A percentile compares a stretch with the other conserved stretches of the same genome.
Evolutionary conservation across 352 stramenopile genomes (phyloP).

Genomic region (Phytophthora gonapodyides): DNA sequence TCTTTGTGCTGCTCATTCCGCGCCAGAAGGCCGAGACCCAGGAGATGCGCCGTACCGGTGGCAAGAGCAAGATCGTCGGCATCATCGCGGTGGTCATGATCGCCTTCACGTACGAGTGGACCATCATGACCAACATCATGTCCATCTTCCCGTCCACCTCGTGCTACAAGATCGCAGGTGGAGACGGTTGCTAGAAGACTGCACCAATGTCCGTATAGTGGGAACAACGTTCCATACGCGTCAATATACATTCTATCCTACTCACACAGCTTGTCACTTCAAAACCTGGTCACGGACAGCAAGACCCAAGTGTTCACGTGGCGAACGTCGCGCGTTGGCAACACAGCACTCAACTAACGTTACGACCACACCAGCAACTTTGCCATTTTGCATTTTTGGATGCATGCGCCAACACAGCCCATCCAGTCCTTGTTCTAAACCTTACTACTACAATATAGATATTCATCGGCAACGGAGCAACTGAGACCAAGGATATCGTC

Average conservation of each 20-base stretch:
- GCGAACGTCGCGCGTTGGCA: no score
- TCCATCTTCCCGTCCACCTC: constrained; percentile 49
- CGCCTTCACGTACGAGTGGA: constrained; percentile 53
- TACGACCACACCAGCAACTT: no score
- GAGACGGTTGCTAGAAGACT: constrained; percentile 38
- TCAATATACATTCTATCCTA: constrained; percentile 2
- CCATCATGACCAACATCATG: constrained; percentile 61
- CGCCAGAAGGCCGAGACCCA: constrained; percentile 55
- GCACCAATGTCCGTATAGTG: neutral
- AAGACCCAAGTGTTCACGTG: no score
- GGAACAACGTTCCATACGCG: neutral
- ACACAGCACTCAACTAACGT: no score
- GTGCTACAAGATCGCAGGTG: constrained; percentile 50
- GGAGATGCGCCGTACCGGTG: constrained; percentile 45
- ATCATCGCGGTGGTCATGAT: constrained; percentile 43
- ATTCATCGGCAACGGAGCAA: no score
- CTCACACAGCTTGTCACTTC: no score
- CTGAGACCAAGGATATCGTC: no score
- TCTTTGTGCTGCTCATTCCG: constrained; percentile 54
- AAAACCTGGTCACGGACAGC: no score
- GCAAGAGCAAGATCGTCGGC: constrained; percentile 44
- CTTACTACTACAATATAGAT: no score
- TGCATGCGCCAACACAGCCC: no score
- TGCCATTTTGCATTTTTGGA: no score
- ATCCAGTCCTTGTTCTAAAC: no score